Base-by-base conservation (phyloP, 441 rosid species). In the Erodium moschatum region DNA sequence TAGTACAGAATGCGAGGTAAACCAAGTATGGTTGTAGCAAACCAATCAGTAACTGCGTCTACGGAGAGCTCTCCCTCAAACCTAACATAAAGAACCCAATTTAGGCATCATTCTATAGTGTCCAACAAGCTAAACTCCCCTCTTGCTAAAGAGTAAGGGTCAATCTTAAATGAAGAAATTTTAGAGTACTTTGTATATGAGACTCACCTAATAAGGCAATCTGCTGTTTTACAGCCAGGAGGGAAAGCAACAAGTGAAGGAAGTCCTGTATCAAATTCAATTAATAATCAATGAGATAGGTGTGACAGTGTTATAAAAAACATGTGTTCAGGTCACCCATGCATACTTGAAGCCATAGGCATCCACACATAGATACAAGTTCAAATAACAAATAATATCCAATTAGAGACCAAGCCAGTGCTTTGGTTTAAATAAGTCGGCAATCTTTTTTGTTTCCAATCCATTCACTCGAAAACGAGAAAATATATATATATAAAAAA, bases 11-110 rank as follows among this genome's bases (percentile, higher is more conserved):
- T 87, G 78, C 97, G 91, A 70, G 97, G 97, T 76, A 94, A 85
- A 65, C 79, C 73, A 69, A 94, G 88, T 18, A 91, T 75, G 27
- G 74, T 67, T 44, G 90, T 87, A 0, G 97, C 90, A 79, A 89
- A 85, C 99, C 99, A 91, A 81, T 90, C 91, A 6, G 87, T 83
- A 70, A 94, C 81, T 68, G 91, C 85, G 81, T 94, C 97, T 52
- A 84, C 75, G 35, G 96, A 88, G 33, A 86, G 82, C 71, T 85
- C 92, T 74, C 91, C 97, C 69, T 84, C 89, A 84, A 84, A 88
- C 88, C 99, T 94, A 73, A 72, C 66, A 77, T 27, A 69, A 67
- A 71, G 20, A 33, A 72, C 65, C 67, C 48, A 64, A 35, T 72
- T 65, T 52, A 72, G 40, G 61, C 33, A 40, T 24, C 24, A 42